These are phyloP conservation scores for Hypsizygus ulmarius DNA, from an alignment of 1,284 basidiomycete genomes.

Conservation along the genomic window DNA sequence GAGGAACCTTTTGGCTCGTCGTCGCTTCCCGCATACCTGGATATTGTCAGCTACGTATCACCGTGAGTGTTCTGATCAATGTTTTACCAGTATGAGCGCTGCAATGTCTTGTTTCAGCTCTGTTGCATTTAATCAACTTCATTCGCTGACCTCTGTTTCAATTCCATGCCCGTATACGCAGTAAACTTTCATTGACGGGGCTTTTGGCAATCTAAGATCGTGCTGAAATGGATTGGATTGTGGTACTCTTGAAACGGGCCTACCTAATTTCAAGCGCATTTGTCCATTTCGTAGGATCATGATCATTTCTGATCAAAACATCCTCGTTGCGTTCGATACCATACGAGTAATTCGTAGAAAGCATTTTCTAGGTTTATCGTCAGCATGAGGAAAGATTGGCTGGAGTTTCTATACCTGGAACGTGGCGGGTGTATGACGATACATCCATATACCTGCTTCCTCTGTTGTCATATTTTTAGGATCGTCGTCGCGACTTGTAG, in stretches of 20 bases:
- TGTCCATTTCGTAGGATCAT: conserved; percentile 84
- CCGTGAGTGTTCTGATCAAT: too few species aligned
- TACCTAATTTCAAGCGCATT: conserved; percentile 91
- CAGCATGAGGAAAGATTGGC: neutral
- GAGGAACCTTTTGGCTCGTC: conserved; percentile 46
- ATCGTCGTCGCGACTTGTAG: conserved; percentile 25
- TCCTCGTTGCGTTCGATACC: conserved; percentile 83
- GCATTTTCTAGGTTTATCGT: conserved; percentile 68
- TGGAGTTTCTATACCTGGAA: conserved; percentile 63
- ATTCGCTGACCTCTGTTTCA: conserved; percentile 72
- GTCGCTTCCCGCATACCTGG: too few species aligned
- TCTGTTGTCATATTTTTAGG: conserved; percentile 77
- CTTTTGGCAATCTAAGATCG: conserved; percentile 69
- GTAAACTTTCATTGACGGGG: conserved; percentile 91
- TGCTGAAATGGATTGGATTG: neutral
- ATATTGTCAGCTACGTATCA: too few species aligned
- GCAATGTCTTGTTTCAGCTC: too few species aligned
- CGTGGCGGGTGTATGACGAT: conserved; percentile 77
- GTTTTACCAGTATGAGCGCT: too few species aligned
- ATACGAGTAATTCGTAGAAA: conserved; percentile 88
- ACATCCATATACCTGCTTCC: conserved; percentile 76
- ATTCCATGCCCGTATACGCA: conserved; percentile 97
- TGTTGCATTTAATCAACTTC: too few species aligned
- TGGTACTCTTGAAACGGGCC: neutral
- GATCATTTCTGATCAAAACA: conserved; percentile 61